Evolutionary conservation across 768 basidiomycete genomes (phyloP).

Genomic region (Hericium rajendrae): DNA sequence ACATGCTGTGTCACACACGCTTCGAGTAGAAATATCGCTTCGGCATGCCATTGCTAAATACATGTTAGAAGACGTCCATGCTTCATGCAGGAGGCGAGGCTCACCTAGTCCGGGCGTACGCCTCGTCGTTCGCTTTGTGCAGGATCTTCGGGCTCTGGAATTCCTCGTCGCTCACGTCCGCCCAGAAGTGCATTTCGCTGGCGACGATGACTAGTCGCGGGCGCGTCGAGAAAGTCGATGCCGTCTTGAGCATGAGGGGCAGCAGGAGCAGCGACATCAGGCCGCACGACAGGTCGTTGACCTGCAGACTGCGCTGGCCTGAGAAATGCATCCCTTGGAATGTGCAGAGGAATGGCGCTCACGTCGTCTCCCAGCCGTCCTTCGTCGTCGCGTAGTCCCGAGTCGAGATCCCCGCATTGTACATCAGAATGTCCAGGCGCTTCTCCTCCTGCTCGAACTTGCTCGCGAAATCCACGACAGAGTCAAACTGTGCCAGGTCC

Average conservation of each 20-base stretch:
- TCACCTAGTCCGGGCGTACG: background rate
- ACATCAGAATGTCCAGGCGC: constrained; percentile 18
- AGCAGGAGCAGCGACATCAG: constrained; percentile 33
- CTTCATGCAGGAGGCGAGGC: background rate
- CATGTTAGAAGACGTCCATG: background rate
- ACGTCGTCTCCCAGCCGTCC: constrained; percentile 22
- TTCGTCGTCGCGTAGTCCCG: constrained; percentile 19
- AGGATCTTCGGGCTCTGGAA: background rate
- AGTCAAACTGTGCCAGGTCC: constrained; percentile 18
- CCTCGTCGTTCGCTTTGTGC: background rate
- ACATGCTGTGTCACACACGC: background rate
- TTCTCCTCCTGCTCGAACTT: constrained; percentile 14
- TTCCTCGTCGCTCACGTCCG: background rate
- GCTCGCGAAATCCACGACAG: constrained; percentile 16
- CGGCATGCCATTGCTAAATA: background rate
- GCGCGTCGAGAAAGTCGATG: constrained; percentile 18
- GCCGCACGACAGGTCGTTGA: constrained; percentile 33
- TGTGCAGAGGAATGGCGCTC: background rate
- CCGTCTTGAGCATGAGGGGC: constrained; percentile 24
- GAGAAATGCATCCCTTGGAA: too few relatives aligned
- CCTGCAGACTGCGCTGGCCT: constrained; percentile 30
- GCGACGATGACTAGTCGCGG: constrained; percentile 32
- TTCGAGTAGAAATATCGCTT: background rate
- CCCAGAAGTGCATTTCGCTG: constrained; percentile 29
- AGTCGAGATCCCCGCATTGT: constrained; percentile 15